Conservation (phyloP, 148 eudicot genomes). For the Persicaria maculosa region DNA sequence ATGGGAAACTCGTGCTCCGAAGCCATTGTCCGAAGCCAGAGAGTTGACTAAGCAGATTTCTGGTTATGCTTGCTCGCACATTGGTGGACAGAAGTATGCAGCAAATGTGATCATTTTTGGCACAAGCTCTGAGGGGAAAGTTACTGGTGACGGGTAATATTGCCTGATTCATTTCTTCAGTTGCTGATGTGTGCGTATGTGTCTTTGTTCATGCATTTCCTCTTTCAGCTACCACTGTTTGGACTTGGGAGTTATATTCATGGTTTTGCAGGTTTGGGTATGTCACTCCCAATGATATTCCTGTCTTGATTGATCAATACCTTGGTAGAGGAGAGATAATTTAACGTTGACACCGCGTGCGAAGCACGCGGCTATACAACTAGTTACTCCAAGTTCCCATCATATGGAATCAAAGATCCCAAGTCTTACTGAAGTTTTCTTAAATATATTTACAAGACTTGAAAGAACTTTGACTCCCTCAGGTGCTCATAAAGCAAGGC, state of each 20-base stretch:
- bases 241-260: not conserved
- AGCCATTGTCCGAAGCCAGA: constrained; percentile 46
- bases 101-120: constrained; percentile 82
- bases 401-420: no score
- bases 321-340: constrained; percentile 79
- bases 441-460: no score
- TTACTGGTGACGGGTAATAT: constrained; percentile 82
- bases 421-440: no score
- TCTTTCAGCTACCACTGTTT: not conserved
- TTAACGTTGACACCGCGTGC: no score
- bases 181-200: not conserved
- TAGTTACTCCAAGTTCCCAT: no score
- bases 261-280: constrained; percentile 75
- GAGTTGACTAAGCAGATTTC: constrained; percentile 50
- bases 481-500: no score
- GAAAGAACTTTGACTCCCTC: no score
- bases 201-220: not conserved
- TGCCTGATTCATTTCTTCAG: not conserved
- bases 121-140: constrained; percentile 61
- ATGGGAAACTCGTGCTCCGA: constrained; percentile 62
- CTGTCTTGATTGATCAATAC: constrained; percentile 64
- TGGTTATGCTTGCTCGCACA: constrained; percentile 85
- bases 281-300: constrained; percentile 80
- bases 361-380: no score
- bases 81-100: constrained; percentile 98